These are phyloP conservation scores for Cordyceps pruinosa DNA, from an alignment of 2,329 filamentous ascomycete species.

Conservation along the genomic window DNA sequence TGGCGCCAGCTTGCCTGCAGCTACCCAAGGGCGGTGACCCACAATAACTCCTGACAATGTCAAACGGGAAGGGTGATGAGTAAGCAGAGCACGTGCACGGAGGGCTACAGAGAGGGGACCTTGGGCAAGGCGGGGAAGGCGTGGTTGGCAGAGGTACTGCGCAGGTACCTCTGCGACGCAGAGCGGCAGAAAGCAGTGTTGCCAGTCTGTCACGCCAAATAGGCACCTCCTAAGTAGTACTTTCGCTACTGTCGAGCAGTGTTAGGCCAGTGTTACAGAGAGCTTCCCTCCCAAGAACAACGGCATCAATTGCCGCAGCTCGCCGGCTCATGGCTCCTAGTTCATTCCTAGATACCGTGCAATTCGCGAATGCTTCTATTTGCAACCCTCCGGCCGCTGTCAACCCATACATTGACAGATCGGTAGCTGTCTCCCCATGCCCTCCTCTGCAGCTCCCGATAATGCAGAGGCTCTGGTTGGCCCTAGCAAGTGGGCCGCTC, in stretches of 20 bases:
- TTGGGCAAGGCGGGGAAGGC: not conserved
- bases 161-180: conserved; percentile 2
- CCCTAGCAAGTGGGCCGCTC: conserved; percentile 10
- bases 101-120: not conserved
- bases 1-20: not conserved
- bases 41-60: not conserved
- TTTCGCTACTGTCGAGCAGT: too few species aligned
- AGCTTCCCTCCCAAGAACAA: not conserved
- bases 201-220: too few species aligned
- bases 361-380: not conserved
- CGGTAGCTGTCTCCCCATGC: not conserved
- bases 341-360: not conserved
- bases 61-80: not conserved
- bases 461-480: conserved; percentile 2
- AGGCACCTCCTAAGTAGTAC: too few species aligned
- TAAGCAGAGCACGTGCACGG: not conserved
- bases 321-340: too few species aligned
- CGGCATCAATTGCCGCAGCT: not conserved
- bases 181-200: not conserved
- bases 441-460: not conserved
- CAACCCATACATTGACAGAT: too few species aligned
- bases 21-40: not conserved
- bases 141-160: not conserved
- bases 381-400: not conserved
- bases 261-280: too few species aligned